Base-by-base conservation (phyloP, 768 basidiomycete genomes). In the Amanita rimosa region DNA sequence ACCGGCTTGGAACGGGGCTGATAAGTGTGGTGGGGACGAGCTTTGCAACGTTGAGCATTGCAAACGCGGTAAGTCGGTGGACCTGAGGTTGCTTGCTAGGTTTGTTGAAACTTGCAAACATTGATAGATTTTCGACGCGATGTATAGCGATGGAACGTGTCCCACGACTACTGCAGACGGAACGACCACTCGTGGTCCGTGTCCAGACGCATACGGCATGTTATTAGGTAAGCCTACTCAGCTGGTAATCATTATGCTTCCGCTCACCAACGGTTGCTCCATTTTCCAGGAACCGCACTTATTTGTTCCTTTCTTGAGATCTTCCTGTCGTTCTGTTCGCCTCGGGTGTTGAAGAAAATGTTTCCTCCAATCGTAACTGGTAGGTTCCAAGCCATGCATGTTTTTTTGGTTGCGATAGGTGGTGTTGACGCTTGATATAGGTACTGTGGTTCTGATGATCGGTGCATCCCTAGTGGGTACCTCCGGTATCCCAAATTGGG, bases 321-420 rank as follows among this genome's bases (percentile, higher is more conserved):
- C n/a, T 71, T 72, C 52, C 64, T 91, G 58, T 79, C 84, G 0
- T 89, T 91, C 61, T 70, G 84, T n/a, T 79, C 84, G 0, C 70
- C 80, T 1, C 73, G 75, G 11, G 67, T 70, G 2, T 65, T 87
- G 19, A 75, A 81, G 58, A 69, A 75, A 16, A 67, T 86, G 48
- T 90, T 92, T 60, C 88, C 88, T 1, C 88, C 88, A 0, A 70
- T 88, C 52, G 82, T 92, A 4, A 91, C 89, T 0, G 81, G 81
- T 74, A 42, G 40, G 62, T 44, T 6, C 22, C 5, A 24, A 13
- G 24, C 24, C 7, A 3, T 36, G 16, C 10, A 21, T 6, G 33
- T 6, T 13, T 26, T 13, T 22, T 22, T 2, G 22, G 22, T 2
- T 7, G 16, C 1, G 19, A 26, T 14, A 2, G 44, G 3, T 4